phyloP scores from a whole-genome alignment of 2,329 filamentous ascomycete species.

The Byssoonygena ceratinophila region DNA sequence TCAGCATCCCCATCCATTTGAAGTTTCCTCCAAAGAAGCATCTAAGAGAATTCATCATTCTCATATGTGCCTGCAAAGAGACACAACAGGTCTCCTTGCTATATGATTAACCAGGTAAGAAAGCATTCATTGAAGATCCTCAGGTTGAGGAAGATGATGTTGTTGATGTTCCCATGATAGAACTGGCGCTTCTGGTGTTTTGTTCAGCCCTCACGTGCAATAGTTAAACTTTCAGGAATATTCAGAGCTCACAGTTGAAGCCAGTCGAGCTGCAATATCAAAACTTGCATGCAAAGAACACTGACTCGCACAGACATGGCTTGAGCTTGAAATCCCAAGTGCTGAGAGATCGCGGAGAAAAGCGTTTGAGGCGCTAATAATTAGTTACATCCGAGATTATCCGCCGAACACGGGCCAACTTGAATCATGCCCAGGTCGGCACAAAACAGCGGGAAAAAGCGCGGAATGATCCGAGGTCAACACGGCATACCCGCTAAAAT shows the following conservation, averaged over 20 bases:
- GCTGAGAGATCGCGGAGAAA: too few species aligned
- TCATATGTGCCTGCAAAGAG: too few species aligned
- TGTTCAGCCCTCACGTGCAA: background rate
- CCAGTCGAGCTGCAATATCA: too few species aligned
- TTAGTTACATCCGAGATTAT: too few species aligned
- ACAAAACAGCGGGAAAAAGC: background rate
- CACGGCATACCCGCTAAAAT: background rate
- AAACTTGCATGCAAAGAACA: too few species aligned
- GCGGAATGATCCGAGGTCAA: background rate
- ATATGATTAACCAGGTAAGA: background rate
- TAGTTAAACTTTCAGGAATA: background rate
- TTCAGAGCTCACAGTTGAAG: too few species aligned
- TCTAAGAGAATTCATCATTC: too few species aligned
- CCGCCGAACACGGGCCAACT: background rate
- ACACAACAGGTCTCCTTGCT: background rate
- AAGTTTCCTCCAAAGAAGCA: too few species aligned
- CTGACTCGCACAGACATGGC: too few species aligned
- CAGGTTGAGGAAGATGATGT: background rate
- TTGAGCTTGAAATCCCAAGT: too few species aligned
- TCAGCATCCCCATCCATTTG: too few species aligned
- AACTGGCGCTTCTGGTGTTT: background rate
- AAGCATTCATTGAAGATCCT: background rate
- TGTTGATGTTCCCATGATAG: constrained; percentile 1
- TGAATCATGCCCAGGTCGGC: background rate
- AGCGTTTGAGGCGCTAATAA: too few species aligned